Evolutionary conservation across 2,329 filamentous ascomycete species (phyloP), one percentile per base, ranked within the genome.

Genomic region (Claviceps pusilla): DNA sequence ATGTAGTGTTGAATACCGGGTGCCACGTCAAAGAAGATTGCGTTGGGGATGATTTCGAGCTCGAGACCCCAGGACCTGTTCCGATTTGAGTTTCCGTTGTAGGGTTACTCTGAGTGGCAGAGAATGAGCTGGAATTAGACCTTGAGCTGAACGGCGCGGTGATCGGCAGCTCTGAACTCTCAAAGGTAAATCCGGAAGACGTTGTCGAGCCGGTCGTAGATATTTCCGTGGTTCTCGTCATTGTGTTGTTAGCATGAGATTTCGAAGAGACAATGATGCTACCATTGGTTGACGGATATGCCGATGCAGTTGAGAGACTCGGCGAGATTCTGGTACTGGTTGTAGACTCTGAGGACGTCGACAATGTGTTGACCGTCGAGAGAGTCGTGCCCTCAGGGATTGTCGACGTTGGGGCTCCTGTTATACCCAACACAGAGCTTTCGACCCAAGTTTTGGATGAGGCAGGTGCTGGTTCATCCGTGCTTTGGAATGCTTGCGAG

Each of bases 401-500:
- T 19, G 49, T 33, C 10, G 28, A 31, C 7, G 49, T 46, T 16
- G 35, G 37, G 7, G 53, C 41, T 19, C 52, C 52, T 10, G 55
- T 56, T n/a, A 56, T 46, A 11, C 55, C 53, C 53, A 56, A 50
- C 7, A 48, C 53, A 42, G 55, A 56, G 47, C 55, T 55, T 28
- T 39, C 37, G 10, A 55, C 31, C 52, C 50, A 52, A 3, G 51
- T 35, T 11, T 16, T 37, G 4, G 42, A 42, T 28, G 48, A n/a
- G 31, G 48, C 29, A n/a, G 39, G 42, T 37, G 16, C 33, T 29
- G 48, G 19, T 29, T 33, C 14, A 37, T 51, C 37, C 33, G 28
- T 46, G 33, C 39, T 52, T 11, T 29, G 53, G 28, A 50, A 45
- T 19, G 24, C 16, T 28, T 31, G 33, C 14, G 48, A 54, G 9